Percentiles rank a stretch among this genome's conserved stretches.
phyloP scores from a whole-genome alignment of 257 asterid species.

The Solanum pennellii region DNA sequence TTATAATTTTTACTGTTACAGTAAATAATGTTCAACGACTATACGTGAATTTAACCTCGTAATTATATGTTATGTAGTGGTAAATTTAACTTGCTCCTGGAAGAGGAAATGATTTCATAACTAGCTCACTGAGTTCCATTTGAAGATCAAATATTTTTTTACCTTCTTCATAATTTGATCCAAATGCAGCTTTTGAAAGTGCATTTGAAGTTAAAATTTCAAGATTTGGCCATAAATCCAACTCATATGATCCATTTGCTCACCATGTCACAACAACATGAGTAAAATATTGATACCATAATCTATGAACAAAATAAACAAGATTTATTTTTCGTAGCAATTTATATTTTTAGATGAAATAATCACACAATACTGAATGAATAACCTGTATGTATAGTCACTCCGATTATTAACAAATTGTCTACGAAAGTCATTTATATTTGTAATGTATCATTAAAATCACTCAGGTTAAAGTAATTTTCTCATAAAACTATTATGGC shows the following conservation, averaged over 20 bases:
- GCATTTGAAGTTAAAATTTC: constrained; percentile 45
- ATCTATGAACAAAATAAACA: constrained; percentile 2
- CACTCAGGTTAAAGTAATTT: no score
- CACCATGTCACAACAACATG: constrained; percentile 44
- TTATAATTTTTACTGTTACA: background rate
- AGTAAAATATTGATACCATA: constrained; percentile 39
- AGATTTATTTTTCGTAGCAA: no score
- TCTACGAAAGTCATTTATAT: background rate
- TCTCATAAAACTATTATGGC: background rate
- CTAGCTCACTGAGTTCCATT: constrained; percentile 19
- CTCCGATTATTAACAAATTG: background rate
- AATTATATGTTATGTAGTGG: background rate
- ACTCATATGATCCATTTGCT: constrained; percentile 32
- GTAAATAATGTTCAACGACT: background rate
- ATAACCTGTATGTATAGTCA: background rate
- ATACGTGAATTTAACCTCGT: background rate
- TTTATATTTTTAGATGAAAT: background rate
- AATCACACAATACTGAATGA: background rate
- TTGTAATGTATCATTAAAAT: background rate
- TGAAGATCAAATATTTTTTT: constrained; percentile 48
- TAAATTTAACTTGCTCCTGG: constrained; percentile 7
- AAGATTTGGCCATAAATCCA: constrained; percentile 51
- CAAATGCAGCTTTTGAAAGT: constrained; percentile 57
- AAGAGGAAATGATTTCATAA: background rate
- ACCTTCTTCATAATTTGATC: constrained; percentile 53